These are phyloP conservation scores for Lentinula detonsa DNA, from an alignment of 768 basidiomycete genomes.

Conservation along the genomic window DNA sequence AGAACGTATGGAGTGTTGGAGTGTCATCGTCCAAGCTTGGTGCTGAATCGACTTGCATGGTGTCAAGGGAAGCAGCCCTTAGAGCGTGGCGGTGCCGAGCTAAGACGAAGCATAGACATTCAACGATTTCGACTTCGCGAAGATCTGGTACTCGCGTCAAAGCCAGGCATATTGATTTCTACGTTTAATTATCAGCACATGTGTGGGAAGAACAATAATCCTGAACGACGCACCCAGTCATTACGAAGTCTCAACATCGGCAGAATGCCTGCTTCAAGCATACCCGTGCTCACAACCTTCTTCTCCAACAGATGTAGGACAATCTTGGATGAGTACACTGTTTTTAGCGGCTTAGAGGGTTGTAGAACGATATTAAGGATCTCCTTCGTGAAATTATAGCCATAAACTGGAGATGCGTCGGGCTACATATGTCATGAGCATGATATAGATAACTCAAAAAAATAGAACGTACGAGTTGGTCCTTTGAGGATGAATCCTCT, in stretches of 20 bases:
- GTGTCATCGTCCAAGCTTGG: background rate
- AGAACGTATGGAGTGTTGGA: slow-evolving; percentile 28
- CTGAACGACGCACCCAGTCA: slow-evolving; percentile 57
- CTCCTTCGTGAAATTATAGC: slow-evolving; percentile 54
- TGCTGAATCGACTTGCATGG: slow-evolving; percentile 31
- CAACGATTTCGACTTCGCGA: slow-evolving; percentile 58
- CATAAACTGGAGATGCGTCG: background rate
- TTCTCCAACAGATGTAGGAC: slow-evolving; percentile 52
- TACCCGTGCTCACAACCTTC: slow-evolving; percentile 48
- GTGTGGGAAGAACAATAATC: background rate
- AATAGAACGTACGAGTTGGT: background rate
- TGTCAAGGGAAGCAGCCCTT: slow-evolving; percentile 15
- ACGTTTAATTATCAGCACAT: background rate
- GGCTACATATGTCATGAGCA: background rate
- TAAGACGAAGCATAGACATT: slow-evolving; percentile 40
- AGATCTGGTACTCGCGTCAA: slow-evolving; percentile 55
- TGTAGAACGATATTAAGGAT: slow-evolving; percentile 47
- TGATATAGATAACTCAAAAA: background rate
- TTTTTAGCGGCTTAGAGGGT: slow-evolving; percentile 27
- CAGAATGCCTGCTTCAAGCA: slow-evolving; percentile 59
- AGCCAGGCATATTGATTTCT: slow-evolving; percentile 38
- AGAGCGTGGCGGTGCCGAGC: slow-evolving; percentile 24
- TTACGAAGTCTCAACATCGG: slow-evolving; percentile 41
- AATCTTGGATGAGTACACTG: slow-evolving; percentile 50
- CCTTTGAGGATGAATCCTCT: background rate